Conservation (phyloP, 2,329 filamentous ascomycete species). For the Gnomoniopsis sp. region DNA sequence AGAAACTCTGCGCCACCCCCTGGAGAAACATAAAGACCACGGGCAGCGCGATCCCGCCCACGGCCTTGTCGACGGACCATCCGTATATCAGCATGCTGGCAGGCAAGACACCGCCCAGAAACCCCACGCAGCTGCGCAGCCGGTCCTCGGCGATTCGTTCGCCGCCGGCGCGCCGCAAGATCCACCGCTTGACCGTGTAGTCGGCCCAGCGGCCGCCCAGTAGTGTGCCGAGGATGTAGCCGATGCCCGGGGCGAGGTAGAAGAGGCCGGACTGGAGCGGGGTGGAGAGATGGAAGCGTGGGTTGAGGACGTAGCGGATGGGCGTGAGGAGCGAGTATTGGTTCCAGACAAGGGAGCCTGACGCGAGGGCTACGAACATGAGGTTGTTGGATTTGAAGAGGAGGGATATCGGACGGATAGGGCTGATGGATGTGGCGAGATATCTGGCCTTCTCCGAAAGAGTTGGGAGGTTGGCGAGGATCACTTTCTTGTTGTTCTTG, state of each 20-base stretch:
- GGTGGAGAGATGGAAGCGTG: constrained; percentile 60
- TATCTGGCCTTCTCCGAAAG: constrained; percentile 1
- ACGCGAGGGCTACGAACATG: constrained; percentile 53
- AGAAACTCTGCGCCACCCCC: constrained; percentile 65
- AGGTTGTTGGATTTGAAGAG: constrained; percentile 30
- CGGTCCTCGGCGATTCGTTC: constrained; percentile 66
- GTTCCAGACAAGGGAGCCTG: constrained; percentile 63
- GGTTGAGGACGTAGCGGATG: constrained; percentile 68
- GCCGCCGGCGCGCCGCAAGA: constrained; percentile 43
- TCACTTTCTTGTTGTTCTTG: constrained; percentile 23
- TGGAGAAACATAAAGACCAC: constrained; percentile 67
- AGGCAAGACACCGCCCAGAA: constrained; percentile 57
- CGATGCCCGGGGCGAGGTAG: constrained; percentile 66
- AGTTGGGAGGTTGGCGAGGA: constrained; percentile 19
- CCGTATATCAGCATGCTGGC: constrained; percentile 67
- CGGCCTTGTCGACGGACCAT: constrained; percentile 42
- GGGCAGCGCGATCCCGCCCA: constrained; percentile 46
- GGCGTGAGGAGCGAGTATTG: constrained; percentile 66
- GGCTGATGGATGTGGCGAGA: constrained; percentile 3
- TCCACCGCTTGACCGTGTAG: constrained; percentile 57
- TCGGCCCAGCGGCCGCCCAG: constrained; percentile 67
- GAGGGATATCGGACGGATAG: background rate
- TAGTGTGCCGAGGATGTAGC: constrained; percentile 64
- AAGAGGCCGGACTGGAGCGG: constrained; percentile 67
- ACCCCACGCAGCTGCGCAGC: constrained; percentile 56